Evolutionary conservation across 352 stramenopile species (phyloP).

Genomic region (Globisporangium parvum): DNA sequence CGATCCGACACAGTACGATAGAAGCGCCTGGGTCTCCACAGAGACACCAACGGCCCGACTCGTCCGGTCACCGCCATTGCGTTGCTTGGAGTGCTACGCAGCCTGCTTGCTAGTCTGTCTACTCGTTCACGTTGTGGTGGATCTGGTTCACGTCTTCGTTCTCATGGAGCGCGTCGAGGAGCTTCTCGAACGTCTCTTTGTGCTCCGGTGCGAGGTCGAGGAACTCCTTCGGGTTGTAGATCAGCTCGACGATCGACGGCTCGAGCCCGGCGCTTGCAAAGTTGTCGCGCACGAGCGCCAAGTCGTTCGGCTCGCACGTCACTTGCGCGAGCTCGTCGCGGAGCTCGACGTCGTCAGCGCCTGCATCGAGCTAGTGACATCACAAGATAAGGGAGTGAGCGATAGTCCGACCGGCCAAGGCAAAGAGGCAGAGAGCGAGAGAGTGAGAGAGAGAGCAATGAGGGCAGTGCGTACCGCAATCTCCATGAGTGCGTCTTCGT

Average conservation of each 20-base stretch:
- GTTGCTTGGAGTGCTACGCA: no score
- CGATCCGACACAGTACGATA: no score
- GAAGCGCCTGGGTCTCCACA: no score
- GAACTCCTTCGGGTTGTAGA: slow-evolving; percentile 80
- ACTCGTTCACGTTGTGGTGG: slow-evolving; percentile 82
- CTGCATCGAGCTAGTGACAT: slow-evolving; percentile 74
- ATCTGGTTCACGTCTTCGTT: slow-evolving; percentile 80
- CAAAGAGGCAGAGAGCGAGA: no score
- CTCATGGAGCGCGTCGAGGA: slow-evolving; percentile 67
- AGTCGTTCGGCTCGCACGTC: slow-evolving; percentile 58
- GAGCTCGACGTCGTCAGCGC: slow-evolving; percentile 64
- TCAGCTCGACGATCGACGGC: slow-evolving; percentile 66
- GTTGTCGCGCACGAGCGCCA: slow-evolving; percentile 48
- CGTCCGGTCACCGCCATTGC: no score
- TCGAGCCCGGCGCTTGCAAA: slow-evolving; percentile 53
- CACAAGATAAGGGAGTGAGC: no score
- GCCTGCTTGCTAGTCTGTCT: not conserved
- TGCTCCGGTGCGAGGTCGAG: slow-evolving; percentile 48
- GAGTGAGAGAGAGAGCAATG: not conserved
- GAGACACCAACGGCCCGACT: no score
- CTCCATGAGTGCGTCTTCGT: slow-evolving; percentile 75
- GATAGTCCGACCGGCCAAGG: not conserved
- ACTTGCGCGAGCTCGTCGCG: slow-evolving; percentile 61
- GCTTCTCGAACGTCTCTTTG: slow-evolving; percentile 63
- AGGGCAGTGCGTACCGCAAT: slow-evolving; percentile 36